Evolutionary conservation across 2,329 filamentous ascomycete genomes (phyloP), one percentile per base, ranked within the genome.

Genomic region (Capronia epimyces): DNA sequence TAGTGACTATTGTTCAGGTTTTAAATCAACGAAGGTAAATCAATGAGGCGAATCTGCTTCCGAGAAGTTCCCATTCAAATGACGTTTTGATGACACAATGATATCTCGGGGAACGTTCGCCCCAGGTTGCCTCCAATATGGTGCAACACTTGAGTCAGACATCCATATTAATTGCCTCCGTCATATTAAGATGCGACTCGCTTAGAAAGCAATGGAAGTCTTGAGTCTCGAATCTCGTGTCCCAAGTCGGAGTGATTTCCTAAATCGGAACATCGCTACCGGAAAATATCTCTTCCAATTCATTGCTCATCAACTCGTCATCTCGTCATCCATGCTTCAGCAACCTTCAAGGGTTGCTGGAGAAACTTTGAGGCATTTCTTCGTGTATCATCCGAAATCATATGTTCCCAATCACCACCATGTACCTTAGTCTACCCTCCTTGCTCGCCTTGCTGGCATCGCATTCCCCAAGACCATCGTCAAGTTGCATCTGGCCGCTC

Each of bases 391-490:
- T 2, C 25, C 25, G n/a, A 34, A 18, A 36, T 21, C 32, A 54
- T 13, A 54, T 54, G 25, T 59, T 77, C 56, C 78, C 78, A 65
- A 80, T 77, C 13, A 80, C 77, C 45, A 80, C 76, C 77, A 80
- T 80, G 57, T 80, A 81, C 62, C 78, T 67, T 63, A 81, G 64
- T 57, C 71, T 73, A 3, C 75, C 74, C 52, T 73, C 75, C 3
- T 69, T 65, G 62, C 70, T 65, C 63, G 67, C 59, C 58, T 56
- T 59, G 25, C 32, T 79, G 75, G 58, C 55, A 42, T 49, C 60
- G 46, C 46, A 79, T 2, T 87, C 87, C 0, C 89, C 93, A 6
- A 94, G 90, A 1, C 89, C 89, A 67, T 97, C 98, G 67, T 98
- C 93, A 55, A 98, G 75, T 74, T 96, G 78, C 55, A 81, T 64